Percentiles rank a stretch among this genome's conserved stretches.
These are phyloP conservation scores for Cardamine resedifolia DNA, from an alignment of 345 rosid species.

Conservation along the genomic window DNA sequence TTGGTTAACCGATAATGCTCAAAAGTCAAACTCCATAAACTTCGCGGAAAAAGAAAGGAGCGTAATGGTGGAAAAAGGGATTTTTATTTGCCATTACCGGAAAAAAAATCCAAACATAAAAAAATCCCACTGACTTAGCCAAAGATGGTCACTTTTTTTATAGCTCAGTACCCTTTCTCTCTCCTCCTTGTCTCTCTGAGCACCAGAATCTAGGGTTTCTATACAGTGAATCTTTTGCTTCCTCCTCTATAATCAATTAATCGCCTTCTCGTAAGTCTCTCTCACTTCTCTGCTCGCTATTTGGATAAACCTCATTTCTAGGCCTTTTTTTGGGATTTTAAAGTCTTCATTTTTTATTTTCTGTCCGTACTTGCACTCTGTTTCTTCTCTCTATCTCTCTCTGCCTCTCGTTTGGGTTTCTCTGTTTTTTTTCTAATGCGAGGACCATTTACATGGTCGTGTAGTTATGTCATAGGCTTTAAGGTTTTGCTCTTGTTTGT, in stretches of 20 bases:
- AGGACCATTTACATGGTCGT: constrained; percentile 2
- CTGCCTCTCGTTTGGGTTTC: constrained; percentile 9
- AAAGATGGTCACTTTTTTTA: constrained; percentile 26
- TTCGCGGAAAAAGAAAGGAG: constrained; percentile 26
- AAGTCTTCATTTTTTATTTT: neutral
- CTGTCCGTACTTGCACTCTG: constrained; percentile 24
- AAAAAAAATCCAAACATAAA: constrained; percentile 26
- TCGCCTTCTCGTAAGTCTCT: constrained; percentile 36
- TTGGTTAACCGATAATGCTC: constrained; percentile 20
- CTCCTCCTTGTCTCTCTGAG: constrained; percentile 30
- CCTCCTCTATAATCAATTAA: constrained; percentile 6
- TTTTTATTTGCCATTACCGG: constrained; percentile 9
- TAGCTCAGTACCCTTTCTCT: constrained; percentile 14
- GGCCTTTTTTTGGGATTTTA: neutral
- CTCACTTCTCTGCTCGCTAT: neutral
- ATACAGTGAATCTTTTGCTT: constrained; percentile 41
- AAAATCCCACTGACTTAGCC: constrained; percentile 29
- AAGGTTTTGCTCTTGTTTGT: constrained; percentile 10
- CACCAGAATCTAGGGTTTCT: constrained; percentile 44
- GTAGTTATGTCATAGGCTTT: constrained; percentile 5
- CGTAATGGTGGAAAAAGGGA: constrained; percentile 20
- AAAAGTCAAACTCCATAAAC: constrained; percentile 38
- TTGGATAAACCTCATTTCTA: neutral
- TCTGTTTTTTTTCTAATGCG: constrained; percentile 13
- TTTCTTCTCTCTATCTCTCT: constrained; percentile 12